Base-by-base conservation (phyloP, 768 basidiomycete genomes). In the Panaeolus papilionaceus region DNA sequence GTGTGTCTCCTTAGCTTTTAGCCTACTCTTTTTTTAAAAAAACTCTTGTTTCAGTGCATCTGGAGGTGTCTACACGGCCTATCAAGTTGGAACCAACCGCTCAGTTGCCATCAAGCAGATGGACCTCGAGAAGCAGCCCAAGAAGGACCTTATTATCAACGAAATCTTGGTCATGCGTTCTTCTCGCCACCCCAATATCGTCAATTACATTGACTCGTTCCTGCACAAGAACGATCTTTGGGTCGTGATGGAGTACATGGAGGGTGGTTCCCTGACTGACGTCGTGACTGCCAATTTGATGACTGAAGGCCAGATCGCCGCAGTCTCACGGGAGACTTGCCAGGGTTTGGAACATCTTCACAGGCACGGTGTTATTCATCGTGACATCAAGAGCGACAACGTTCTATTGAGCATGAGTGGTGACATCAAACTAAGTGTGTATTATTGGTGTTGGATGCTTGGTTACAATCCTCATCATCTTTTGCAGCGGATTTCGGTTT, bases 211-310 rank as follows among this genome's bases (percentile, higher is more conserved):
- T 75, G 98, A 99, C 77, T 97, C 96, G 2, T 99, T 98, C 87
- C 80, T 99, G 47, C 89, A 97, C 84, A 96, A 94, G 85, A 98
- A 97, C 77, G 98, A 99, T 75, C 85, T 99, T 3, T 99, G 98
- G 98, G 96, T 99, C 44, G 95, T 99, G 66, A 99, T 99, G 98
- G 98, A 98, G 81, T 98, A 96, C 80, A 99, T 99, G 97, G 96
- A 98, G 80, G 96, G 96, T 45, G 94, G 95, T 39, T 91, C 89
- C 38, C 82, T 98, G 51, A 99, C 97, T 4, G 97, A 99, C 75
- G 96, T 99, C 69, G 96, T 96, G 72, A 96, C 94, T 18, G 93
- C 92, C 63, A 96, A 96, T 78, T 80, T 98, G 74, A 99, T 99
- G 96, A 96, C 93, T 0, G 98, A 99, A 78, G 98, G 96, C 1